Evolutionary conservation across 2,329 filamentous ascomycete genomes (phyloP).

Genomic region (Fusarium graminum): DNA sequence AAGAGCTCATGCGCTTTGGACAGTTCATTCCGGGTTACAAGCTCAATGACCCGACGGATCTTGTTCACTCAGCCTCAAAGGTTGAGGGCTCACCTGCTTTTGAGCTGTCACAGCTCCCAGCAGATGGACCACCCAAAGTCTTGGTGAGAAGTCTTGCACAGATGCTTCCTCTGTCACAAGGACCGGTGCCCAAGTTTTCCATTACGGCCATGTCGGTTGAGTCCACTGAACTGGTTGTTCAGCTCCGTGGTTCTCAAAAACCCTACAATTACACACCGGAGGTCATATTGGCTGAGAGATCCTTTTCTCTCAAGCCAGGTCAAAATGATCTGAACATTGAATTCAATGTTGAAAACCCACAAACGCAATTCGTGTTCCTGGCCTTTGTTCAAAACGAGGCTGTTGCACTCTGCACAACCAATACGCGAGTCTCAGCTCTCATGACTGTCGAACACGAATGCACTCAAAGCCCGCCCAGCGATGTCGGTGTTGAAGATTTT

Average conservation of each 20-base stretch:
- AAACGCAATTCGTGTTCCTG: conserved; percentile 24
- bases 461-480: conserved; percentile 5
- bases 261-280: conserved; percentile 23
- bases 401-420: conserved; percentile 16
- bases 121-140: conserved; percentile 1
- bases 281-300: conserved; percentile 7
- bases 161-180: conserved; percentile 2
- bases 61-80: conserved; percentile 8
- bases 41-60: conserved; percentile 15
- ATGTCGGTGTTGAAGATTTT: conserved; percentile 18
- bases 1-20: conserved; percentile 22
- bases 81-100: neutral
- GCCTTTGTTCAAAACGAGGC: conserved; percentile 17
- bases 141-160: conserved; percentile 24
- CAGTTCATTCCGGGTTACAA: conserved; percentile 26
- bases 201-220: conserved; percentile 17
- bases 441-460: conserved; percentile 28
- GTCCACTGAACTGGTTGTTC: neutral
- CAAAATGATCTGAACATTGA: conserved; percentile 13
- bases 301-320: neutral
- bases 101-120: conserved; percentile 4
- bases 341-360: conserved; percentile 12
- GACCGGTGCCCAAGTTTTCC: conserved; percentile 6
- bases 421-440: conserved; percentile 15
- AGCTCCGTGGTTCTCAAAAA: conserved; percentile 7